A percentile compares a stretch with the other conserved stretches of the same genome.
These are phyloP conservation scores for Chrysanthemum makinoi DNA, from an alignment of 129 eudicot species.

Conservation along the genomic window DNA sequence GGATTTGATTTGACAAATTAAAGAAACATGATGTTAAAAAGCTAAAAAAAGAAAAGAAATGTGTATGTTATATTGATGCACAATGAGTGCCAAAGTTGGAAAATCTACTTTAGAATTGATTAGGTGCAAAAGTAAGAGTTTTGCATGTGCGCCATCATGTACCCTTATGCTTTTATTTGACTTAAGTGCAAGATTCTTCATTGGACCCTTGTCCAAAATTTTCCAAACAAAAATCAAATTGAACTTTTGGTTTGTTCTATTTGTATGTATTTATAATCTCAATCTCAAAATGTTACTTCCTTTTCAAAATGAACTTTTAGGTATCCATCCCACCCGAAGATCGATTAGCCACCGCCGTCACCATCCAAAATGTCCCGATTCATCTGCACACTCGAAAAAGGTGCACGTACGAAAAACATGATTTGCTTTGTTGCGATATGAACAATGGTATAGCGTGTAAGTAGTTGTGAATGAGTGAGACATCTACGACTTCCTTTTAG, in stretches of 20 bases:
- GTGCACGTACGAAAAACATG: too few relatives aligned
- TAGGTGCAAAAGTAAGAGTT: constrained; percentile 45
- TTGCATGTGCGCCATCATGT: constrained; percentile 49
- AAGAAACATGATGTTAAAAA: constrained; percentile 20
- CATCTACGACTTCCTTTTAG: too few relatives aligned
- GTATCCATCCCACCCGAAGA: too few relatives aligned
- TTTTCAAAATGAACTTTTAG: background rate
- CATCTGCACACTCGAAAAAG: too few relatives aligned
- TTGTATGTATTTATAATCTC: background rate
- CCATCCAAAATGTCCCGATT: too few relatives aligned
- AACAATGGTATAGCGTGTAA: too few relatives aligned
- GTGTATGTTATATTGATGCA: constrained; percentile 28
- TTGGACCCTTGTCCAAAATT: constrained; percentile 22
- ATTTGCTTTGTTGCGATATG: too few relatives aligned
- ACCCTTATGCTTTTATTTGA: constrained; percentile 35
- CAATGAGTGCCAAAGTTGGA: constrained; percentile 37
- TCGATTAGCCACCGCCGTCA: too few relatives aligned
- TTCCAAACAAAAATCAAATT: background rate
- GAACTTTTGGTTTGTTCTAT: background rate
- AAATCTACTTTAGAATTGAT: constrained; percentile 40
- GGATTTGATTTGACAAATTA: constrained; percentile 33
- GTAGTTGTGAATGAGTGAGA: too few relatives aligned
- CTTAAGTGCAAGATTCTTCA: constrained; percentile 33
- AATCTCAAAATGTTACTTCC: constrained; percentile 9
- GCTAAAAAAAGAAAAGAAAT: constrained; percentile 18